These are phyloP conservation scores for Dactylorhiza incarnata DNA, from an alignment of 106 monocot genomes.

Conservation along the genomic window DNA sequence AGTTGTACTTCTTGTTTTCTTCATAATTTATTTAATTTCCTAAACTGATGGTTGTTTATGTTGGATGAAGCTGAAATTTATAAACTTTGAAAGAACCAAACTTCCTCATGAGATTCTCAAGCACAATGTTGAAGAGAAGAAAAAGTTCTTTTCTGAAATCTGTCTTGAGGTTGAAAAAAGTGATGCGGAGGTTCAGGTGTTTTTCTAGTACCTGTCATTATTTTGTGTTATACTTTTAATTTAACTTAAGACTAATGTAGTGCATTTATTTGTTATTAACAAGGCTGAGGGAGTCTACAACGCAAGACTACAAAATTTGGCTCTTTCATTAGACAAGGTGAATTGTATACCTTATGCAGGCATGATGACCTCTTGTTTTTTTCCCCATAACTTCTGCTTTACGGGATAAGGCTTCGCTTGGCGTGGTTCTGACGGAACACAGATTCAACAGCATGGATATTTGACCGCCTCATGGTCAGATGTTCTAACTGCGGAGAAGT, in stretches of 20 bases:
- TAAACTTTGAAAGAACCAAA: conserved; percentile 83
- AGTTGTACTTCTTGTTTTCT: background rate
- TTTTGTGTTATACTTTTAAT: background rate
- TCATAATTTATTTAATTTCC: background rate
- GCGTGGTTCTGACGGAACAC: no score
- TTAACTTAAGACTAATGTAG: background rate
- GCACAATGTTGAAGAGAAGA: conserved; percentile 93
- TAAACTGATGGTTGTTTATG: background rate
- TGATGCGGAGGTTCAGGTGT: conserved; percentile 89
- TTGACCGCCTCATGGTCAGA: no score
- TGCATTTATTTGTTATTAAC: conserved; percentile 8
- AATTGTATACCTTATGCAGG: background rate
- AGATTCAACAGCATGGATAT: no score
- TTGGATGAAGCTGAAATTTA: conserved; percentile 81
- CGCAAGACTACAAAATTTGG: conserved; percentile 82
- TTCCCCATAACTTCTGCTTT: background rate
- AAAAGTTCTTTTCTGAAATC: conserved; percentile 73
- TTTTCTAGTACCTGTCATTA: background rate
- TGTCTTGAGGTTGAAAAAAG: conserved; percentile 70
- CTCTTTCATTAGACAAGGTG: conserved; percentile 94
- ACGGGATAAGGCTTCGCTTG: background rate
- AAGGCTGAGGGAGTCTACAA: conserved; percentile 97
- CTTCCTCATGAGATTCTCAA: conserved; percentile 85
- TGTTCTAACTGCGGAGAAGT: no score
- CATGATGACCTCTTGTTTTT: background rate